Evolutionary conservation across 2,329 filamentous ascomycete genomes (phyloP).

Genomic region (Stagonosporopsis cucurbitacearum): DNA sequence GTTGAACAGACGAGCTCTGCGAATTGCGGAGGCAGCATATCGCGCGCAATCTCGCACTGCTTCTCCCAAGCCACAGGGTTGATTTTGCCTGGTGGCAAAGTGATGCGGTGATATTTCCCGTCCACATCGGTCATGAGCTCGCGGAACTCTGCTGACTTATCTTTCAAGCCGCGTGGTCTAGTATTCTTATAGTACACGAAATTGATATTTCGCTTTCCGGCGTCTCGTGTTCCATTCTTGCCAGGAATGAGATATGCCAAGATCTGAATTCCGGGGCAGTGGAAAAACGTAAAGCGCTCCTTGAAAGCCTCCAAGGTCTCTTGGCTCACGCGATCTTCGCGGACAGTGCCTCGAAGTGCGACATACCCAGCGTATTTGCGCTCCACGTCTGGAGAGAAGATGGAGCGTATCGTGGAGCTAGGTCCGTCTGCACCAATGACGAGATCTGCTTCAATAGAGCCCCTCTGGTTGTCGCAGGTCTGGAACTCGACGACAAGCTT

Average conservation of each 20-base stretch:
- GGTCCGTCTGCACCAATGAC: constrained; percentile 42
- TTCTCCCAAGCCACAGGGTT: constrained; percentile 49
- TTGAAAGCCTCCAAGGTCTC: constrained; percentile 38
- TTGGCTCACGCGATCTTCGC: constrained; percentile 29
- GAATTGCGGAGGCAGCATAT: constrained; percentile 50
- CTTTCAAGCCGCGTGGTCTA: constrained; percentile 29
- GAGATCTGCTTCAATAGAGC: constrained; percentile 34
- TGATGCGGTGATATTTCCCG: constrained; percentile 51
- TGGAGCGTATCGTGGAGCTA: constrained; percentile 37
- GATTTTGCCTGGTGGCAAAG: constrained; percentile 53
- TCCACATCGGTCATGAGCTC: constrained; percentile 55
- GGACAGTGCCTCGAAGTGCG: constrained; percentile 42
- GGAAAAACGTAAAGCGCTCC: constrained; percentile 53
- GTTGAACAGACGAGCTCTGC: constrained; percentile 52
- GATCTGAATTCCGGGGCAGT: constrained; percentile 46
- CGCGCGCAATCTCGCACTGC: constrained; percentile 41
- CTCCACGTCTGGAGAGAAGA: constrained; percentile 28
- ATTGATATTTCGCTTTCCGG: constrained; percentile 54
- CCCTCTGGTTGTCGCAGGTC: constrained; percentile 23
- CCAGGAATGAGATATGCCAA: constrained; percentile 57
- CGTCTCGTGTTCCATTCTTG: constrained; percentile 47
- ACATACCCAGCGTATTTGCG: constrained; percentile 44
- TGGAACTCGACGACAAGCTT: constrained; percentile 28
- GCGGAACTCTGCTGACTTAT: constrained; percentile 49
- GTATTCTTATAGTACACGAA: constrained; percentile 58